These are phyloP conservation scores for Fraxinus greggii DNA, from an alignment of 305 asterid genomes.

Conservation along the genomic window DNA sequence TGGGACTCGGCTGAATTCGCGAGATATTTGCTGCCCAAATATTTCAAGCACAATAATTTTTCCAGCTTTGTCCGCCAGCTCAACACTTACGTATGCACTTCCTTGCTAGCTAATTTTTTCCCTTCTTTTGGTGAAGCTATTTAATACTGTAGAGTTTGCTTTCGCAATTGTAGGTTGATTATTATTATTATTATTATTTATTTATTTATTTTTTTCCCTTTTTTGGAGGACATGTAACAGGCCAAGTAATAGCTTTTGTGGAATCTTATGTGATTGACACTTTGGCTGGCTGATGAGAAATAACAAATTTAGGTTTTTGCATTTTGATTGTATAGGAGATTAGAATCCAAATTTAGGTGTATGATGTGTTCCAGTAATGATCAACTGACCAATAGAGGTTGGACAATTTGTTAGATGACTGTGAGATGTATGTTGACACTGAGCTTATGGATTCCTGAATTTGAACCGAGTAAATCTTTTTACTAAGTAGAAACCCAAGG, in stretches of 20 bases:
- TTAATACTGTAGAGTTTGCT: background rate
- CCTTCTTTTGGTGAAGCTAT: background rate
- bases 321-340: background rate
- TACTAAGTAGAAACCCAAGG: background rate
- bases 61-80: conserved; percentile 61
- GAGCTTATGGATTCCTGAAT: background rate
- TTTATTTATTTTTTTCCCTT: background rate
- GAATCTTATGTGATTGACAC: background rate
- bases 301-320: background rate
- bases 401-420: background rate
- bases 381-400: background rate
- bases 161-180: background rate
- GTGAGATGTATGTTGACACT: background rate
- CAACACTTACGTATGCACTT: conserved; percentile 47
- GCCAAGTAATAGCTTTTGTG: background rate
- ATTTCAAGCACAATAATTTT: conserved; percentile 55
- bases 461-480: background rate
- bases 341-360: background rate
- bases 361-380: background rate
- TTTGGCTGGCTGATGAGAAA: background rate
- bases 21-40: conserved; percentile 42
- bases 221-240: background rate
- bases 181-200: no score
- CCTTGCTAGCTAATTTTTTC: background rate
- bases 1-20: conserved; percentile 58